Percentiles rank a stretch among this genome's conserved stretches.
Evolutionary conservation across 2,329 filamentous ascomycete species (phyloP).

Genomic region (Aphanocladium album): DNA sequence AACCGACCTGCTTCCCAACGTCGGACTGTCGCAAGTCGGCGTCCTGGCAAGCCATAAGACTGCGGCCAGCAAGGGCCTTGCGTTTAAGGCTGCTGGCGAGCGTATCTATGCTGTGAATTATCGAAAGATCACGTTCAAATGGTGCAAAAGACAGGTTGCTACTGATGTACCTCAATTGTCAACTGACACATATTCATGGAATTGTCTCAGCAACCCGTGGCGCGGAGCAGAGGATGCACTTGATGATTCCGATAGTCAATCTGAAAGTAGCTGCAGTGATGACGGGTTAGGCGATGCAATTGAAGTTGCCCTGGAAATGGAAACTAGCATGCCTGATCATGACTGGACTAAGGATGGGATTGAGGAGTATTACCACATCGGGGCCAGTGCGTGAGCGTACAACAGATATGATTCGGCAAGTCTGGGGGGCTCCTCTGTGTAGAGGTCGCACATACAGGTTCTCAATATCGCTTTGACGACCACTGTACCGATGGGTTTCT

Average conservation of each 20-base stretch:
- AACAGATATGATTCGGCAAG: too few species aligned
- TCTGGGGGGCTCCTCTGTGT: too few species aligned
- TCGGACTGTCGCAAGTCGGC: background rate
- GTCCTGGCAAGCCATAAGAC: background rate
- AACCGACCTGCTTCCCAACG: background rate
- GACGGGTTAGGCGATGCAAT: background rate
- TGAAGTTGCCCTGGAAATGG: background rate
- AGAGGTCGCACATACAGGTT: too few species aligned
- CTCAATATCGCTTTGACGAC: background rate
- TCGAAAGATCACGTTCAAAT: conserved; percentile 5
- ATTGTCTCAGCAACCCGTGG: background rate
- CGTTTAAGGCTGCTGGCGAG: background rate
- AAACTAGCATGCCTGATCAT: conserved; percentile 1
- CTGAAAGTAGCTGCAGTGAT: background rate
- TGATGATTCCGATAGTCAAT: background rate
- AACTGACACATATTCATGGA: background rate
- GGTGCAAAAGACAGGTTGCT: background rate
- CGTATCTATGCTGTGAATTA: background rate
- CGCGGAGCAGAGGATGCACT: background rate
- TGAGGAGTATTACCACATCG: background rate
- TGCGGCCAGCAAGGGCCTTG: background rate
- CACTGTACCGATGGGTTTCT: too few species aligned
- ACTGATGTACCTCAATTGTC: background rate
- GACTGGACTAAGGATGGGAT: background rate
- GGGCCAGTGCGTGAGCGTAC: background rate